phyloP scores from a whole-genome alignment of 345 rosid genomes.

The Populus simonii region DNA sequence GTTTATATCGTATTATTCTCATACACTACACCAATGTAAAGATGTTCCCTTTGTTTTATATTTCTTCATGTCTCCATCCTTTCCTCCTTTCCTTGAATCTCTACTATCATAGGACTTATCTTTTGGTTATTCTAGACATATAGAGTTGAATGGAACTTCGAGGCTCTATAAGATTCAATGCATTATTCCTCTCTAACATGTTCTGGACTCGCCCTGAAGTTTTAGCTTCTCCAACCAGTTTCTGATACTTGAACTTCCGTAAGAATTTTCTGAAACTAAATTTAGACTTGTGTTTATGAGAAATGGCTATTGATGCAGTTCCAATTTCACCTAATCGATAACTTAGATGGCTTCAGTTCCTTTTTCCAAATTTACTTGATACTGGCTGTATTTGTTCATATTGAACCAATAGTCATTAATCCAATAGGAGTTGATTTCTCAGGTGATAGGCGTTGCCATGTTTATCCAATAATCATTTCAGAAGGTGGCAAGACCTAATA shows the following conservation, averaged over 20 bases:
- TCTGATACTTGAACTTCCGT: not conserved
- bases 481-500: not conserved
- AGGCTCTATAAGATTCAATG: constrained; percentile 3
- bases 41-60: not conserved
- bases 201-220: not conserved
- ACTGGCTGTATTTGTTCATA: not conserved
- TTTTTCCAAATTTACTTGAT: not conserved
- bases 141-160: constrained; percentile 35
- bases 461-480: not conserved
- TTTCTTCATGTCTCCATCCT: constrained; percentile 11
- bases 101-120: constrained; percentile 18
- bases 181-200: not conserved
- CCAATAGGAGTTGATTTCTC: not conserved
- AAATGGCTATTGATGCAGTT: not conserved
- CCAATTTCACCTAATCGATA: not conserved
- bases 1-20: too few species aligned
- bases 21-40: not conserved
- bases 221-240: not conserved
- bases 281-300: not conserved
- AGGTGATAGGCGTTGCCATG: not conserved
- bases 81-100: constrained; percentile 24
- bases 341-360: not conserved
- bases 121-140: constrained; percentile 13
- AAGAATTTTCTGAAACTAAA: too few species aligned
- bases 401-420: not conserved